Evolutionary conservation across 1,139 yeast genomes (phyloP), one percentile per base, ranked within the genome.

Genomic region (Sugiyamaella xylanicola): DNA sequence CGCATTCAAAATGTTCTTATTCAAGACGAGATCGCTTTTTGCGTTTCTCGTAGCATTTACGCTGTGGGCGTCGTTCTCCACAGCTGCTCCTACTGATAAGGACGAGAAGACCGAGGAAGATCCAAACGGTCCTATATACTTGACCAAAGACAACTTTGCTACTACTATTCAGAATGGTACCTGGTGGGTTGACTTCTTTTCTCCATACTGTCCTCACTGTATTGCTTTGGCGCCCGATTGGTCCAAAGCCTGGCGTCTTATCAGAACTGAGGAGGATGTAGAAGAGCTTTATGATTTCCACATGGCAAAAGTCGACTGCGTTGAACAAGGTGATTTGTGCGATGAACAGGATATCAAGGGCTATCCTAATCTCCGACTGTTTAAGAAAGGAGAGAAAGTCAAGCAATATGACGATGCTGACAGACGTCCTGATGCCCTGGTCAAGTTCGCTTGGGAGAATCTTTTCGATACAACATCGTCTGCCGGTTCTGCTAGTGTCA

Each of bases 141-240:
- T 49, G 32, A 49, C n/a, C 7, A 39, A 15, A 7, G 8, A 9
- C 3, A 21, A 55, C 39, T 71, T 68, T 56, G 46, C 48, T 4
- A 29, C 51, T 16, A 56, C 59, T 3, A 50, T 63, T 7, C 56
- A 62, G 42, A 52, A 54, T 15, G 76, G 74, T 2, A 62, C 65
- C 2, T 74, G 75, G 71, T 72, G 75, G 68, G 65, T 75, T 53
- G 74, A 75, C 61, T 73, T 69, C 63, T 76, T 59, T 60, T 74
- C 77, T 13, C 79, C 79, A 1, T 69, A 70, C 58, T 75, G 79
- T 61, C 64, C 63, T 4, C 78, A 75, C 61, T 75, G 79, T 61
- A 58, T 45, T 16, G 62, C 61, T 16, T 60, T 75, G 44, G 77
- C 76, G 2, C 78, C 79, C 1, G 65, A 64, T 21, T 75, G 77